Evolutionary conservation across 495 filamentous ascomycete species (phyloP).

Genomic region (Daldinia concentrica): DNA sequence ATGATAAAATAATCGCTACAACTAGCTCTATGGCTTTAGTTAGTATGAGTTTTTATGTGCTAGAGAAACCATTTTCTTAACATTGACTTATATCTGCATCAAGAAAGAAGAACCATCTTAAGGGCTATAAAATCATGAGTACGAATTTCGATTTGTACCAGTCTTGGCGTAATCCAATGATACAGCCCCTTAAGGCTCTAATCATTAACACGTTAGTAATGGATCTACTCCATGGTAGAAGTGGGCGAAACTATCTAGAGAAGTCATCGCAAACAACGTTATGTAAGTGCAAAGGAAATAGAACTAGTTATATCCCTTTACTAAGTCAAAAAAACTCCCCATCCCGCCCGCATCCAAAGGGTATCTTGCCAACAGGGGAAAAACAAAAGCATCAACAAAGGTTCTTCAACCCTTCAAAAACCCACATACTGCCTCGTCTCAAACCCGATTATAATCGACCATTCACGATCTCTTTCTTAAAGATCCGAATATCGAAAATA

Average conservation of each 20-base stretch:
- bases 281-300: not conserved
- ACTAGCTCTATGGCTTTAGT: not conserved
- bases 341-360: constrained; percentile 12
- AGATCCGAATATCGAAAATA: constrained; percentile 59
- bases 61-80: not conserved
- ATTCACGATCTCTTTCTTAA: constrained; percentile 58
- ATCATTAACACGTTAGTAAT: not conserved
- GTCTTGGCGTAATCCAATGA: not conserved
- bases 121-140: not conserved
- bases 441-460: constrained; percentile 47
- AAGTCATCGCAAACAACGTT: not conserved
- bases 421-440: not conserved
- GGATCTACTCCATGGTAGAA: not conserved
- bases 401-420: not conserved
- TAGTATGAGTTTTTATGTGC: too few species aligned
- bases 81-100: not conserved
- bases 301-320: not conserved
- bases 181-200: not conserved
- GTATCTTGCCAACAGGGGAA: constrained; percentile 29
- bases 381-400: not conserved
- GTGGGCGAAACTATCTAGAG: not conserved
- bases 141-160: not conserved
- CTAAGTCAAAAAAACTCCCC: not conserved
- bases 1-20: not conserved
- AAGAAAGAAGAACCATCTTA: not conserved